These are phyloP conservation scores for Pestalotiopsis sp. DNA, from an alignment of 2,329 filamentous ascomycete genomes.

Conservation along the genomic window DNA sequence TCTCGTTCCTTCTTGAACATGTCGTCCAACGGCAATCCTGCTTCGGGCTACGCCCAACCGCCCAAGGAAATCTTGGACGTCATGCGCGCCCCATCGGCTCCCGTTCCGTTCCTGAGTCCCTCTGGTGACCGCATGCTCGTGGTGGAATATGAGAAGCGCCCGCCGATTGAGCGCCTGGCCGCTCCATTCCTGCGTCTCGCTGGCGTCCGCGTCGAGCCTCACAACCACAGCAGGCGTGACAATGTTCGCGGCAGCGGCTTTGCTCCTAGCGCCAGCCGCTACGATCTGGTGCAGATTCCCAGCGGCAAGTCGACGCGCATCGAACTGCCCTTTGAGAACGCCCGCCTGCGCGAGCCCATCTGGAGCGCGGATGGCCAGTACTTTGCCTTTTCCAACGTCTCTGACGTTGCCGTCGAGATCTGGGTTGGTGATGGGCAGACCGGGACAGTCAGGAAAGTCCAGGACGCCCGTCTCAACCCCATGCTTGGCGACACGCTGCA, in stretches of 20 bases:
- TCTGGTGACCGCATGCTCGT: background rate
- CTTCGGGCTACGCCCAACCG: background rate
- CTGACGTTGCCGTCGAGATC: background rate
- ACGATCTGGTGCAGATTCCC: slow-evolving; percentile 6
- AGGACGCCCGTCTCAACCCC: background rate
- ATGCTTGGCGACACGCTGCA: background rate
- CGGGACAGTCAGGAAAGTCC: background rate
- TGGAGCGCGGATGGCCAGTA: background rate
- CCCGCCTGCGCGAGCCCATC: background rate
- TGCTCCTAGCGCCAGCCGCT: background rate
- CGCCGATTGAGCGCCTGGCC: slow-evolving; percentile 35
- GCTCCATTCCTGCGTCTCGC: slow-evolving; percentile 6
- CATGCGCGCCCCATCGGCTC: background rate
- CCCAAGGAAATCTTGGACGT: slow-evolving; percentile 5
- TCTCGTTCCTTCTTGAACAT: background rate
- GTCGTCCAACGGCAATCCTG: background rate
- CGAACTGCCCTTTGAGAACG: background rate
- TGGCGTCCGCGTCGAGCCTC: slow-evolving; percentile 7
- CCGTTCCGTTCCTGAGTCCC: background rate
- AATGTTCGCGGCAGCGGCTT: background rate
- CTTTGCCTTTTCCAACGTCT: background rate
- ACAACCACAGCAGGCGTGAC: slow-evolving; percentile 9
- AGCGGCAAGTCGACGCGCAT: background rate
- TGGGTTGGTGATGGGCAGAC: slow-evolving; percentile 4
- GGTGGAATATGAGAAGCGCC: slow-evolving; percentile 27